These are phyloP conservation scores for Rhizopogon vinicolor DNA, from an alignment of 768 basidiomycete genomes.

Conservation along the genomic window DNA sequence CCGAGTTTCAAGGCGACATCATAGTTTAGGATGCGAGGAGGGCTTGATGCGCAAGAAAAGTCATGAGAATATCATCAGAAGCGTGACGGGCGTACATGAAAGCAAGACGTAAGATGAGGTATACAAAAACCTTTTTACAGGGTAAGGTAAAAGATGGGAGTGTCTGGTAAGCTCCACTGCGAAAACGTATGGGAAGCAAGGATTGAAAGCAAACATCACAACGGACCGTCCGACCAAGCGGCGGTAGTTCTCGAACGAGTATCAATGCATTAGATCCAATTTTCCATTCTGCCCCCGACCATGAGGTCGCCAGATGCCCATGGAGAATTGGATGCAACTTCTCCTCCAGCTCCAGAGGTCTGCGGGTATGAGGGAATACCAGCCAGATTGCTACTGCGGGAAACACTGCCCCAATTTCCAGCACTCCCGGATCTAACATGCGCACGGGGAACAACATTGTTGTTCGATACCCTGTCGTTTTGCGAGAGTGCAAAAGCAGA, in stretches of 20 bases:
- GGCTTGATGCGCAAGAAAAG: slow-evolving; percentile 7
- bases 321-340: slow-evolving; percentile 46
- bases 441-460: slow-evolving; percentile 36
- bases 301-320: slow-evolving; percentile 56
- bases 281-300: slow-evolving; percentile 53
- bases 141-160: slow-evolving; percentile 8
- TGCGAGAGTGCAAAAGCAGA: slow-evolving; percentile 32
- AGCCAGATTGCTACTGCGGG: slow-evolving; percentile 48
- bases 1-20: neutral
- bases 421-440: slow-evolving; percentile 76
- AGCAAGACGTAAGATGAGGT: slow-evolving; percentile 28
- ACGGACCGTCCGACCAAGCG: slow-evolving; percentile 41
- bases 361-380: slow-evolving; percentile 49
- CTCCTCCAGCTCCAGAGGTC: slow-evolving; percentile 47
- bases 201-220: slow-evolving; percentile 14
- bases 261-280: slow-evolving; percentile 28
- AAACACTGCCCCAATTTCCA: slow-evolving; percentile 70
- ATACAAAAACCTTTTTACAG: slow-evolving; percentile 18
- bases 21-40: neutral
- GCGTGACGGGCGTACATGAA: slow-evolving; percentile 33
- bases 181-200: slow-evolving; percentile 10
- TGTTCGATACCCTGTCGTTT: slow-evolving; percentile 33
- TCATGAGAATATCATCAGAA: slow-evolving; percentile 39
- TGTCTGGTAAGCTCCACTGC: slow-evolving; percentile 6
- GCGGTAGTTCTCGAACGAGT: slow-evolving; percentile 25